phyloP scores from a whole-genome alignment of 768 basidiomycete genomes.

The Phanerochaete sordida region DNA sequence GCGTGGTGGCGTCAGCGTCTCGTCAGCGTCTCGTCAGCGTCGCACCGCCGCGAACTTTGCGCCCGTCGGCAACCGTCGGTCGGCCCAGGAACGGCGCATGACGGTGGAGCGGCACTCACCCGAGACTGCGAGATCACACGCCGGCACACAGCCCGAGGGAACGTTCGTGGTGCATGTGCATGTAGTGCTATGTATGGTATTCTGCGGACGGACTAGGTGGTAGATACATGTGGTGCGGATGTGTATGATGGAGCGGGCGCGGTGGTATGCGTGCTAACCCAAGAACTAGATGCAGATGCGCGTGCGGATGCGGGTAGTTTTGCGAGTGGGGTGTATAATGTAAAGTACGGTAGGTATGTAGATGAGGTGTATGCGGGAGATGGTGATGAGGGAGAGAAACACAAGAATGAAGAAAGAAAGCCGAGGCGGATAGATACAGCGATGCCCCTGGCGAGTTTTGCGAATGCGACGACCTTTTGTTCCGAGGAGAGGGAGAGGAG shows the following conservation, averaged over 20 bases:
- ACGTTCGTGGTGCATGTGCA: not conserved
- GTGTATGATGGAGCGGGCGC: not conserved
- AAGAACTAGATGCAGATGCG: not conserved
- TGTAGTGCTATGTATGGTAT: not conserved
- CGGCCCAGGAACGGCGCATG: no score
- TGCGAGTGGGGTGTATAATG: not conserved
- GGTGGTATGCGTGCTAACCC: not conserved
- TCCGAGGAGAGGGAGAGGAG: not conserved
- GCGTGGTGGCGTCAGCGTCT: no score
- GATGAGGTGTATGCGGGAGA: not conserved
- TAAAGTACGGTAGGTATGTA: constrained; percentile 1
- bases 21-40: no score
- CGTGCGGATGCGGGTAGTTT: not conserved
- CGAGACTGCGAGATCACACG: no score
- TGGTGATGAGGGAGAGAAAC: not conserved
- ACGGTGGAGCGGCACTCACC: no score
- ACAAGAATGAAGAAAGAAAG: not conserved
- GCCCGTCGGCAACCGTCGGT: no score
- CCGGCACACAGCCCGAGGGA: no score
- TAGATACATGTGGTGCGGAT: not conserved
- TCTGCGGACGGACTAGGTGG: not conserved
- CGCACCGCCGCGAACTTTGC: no score
- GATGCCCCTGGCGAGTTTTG: not conserved
- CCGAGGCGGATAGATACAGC: constrained; percentile 2
- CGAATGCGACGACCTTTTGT: not conserved